Evolutionary conservation across 148 eudicot species (phyloP).

Genomic region (Nyssa sinensis): DNA sequence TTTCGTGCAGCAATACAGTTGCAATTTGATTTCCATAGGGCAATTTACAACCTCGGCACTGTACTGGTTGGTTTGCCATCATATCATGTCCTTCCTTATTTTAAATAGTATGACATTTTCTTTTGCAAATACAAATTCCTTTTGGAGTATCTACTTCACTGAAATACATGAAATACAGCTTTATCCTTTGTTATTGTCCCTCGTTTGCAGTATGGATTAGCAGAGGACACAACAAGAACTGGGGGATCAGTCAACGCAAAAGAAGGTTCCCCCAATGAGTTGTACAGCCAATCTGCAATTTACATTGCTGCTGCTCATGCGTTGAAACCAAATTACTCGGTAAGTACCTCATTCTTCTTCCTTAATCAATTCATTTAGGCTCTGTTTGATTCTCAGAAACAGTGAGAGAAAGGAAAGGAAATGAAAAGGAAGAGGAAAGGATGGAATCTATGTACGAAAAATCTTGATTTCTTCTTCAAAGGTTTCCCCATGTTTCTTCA

Average conservation of each 20-base stretch:
- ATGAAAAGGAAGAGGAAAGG: not conserved
- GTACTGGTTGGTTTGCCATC: conserved; percentile 63
- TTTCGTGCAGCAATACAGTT: conserved; percentile 89
- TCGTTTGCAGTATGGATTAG: conserved; percentile 84
- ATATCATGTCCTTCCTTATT: conserved; percentile 2
- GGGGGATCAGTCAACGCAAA: conserved; percentile 49
- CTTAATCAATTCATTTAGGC: not conserved
- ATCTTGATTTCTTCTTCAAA: not conserved
- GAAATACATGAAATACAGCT: conserved; percentile 1
- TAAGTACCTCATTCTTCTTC: conserved; percentile 25
- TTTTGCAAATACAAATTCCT: not conserved
- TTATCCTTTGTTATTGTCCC: not conserved
- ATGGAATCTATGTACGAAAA: not conserved
- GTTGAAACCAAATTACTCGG: conserved; percentile 82
- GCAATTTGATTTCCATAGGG: conserved; percentile 97
- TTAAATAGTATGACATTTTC: conserved; percentile 1
- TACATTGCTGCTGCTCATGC: conserved; percentile 98
- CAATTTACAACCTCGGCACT: conserved; percentile 97
- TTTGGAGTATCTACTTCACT: conserved; percentile 4
- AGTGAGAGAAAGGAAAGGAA: not conserved
- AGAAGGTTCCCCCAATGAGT: conserved; percentile 70
- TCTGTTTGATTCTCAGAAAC: not conserved
- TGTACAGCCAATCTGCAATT: conserved; percentile 84
- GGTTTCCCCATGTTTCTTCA: not conserved
- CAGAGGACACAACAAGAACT: conserved; percentile 85